Base-by-base conservation (phyloP, 2,329 filamentous ascomycete species). In the Grosmannia serpens region DNA sequence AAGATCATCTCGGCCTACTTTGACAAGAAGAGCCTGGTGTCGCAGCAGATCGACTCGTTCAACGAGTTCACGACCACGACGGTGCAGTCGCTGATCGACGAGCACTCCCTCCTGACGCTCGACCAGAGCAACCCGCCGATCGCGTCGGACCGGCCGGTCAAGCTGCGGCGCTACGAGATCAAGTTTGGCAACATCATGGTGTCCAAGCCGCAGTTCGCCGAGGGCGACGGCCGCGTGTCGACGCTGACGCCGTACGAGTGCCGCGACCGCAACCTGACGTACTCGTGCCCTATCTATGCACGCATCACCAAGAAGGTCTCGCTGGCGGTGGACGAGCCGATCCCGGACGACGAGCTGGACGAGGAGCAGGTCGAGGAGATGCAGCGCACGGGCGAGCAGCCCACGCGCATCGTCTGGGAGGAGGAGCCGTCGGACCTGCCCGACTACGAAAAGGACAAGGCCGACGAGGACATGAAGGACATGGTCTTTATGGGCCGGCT, bases 11-110 rank as follows among this genome's bases (percentile, higher is more conserved):
- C 89, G 59, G 88, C 94, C 11, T 97, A 96, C 78, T 99, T 99
- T 75, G 90, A 96, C 66, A 83, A 85, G 62, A 99, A 97, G 75
- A 92, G 94, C 67, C 81, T 99, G 35, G 94, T 96, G 26, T 96
- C 94, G 20, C 92, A 99, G 74, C 94, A 99, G 77, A 86, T 97
- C 62, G 92, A 97, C 71, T 99, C 95, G 0, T 99, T 96, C 74
- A 91, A 99, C 74, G 91, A 97, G 70, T 99, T 99, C 68, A 91
- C 94, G 59, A 86, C 87, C 61, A 91, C 89, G 26, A 96, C 91
- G 0, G 92, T 99, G 74, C 91, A 97, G 69, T 89, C 96, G 67
- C 84, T 99, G 61, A 88, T 99, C 60, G 91, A 91, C 67, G 94
- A 97, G 72, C 92, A 96, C 70, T 89, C 89, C 47, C 84, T 87